These are phyloP conservation scores for Cryptococcus sp. DNA, from an alignment of 1,284 basidiomycete species.

Conservation along the genomic window DNA sequence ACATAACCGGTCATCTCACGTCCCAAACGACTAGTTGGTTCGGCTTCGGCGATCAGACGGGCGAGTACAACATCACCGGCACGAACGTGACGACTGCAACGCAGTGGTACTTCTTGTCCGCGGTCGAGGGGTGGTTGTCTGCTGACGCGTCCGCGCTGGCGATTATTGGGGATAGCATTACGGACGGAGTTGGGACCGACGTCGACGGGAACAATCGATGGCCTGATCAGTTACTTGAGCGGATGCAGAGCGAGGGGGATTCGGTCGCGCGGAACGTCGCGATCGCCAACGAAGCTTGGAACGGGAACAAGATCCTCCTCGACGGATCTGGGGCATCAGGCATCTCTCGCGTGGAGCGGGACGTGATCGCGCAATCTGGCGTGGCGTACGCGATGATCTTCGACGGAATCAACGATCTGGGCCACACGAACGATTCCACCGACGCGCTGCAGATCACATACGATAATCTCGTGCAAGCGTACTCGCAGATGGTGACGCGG, in stretches of 20 bases:
- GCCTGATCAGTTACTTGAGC: slow-evolving; percentile 58
- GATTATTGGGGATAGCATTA: slow-evolving; percentile 61
- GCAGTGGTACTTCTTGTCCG: slow-evolving; percentile 9
- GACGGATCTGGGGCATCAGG: slow-evolving; percentile 60
- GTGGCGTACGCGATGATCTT: slow-evolving; percentile 59
- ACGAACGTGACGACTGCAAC: neutral
- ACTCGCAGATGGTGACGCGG: slow-evolving; percentile 57
- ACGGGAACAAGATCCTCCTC: slow-evolving; percentile 59
- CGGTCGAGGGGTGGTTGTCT: slow-evolving; percentile 5
- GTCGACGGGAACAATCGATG: slow-evolving; percentile 57
- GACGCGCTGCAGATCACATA: slow-evolving; percentile 53
- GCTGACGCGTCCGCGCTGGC: slow-evolving; percentile 43
- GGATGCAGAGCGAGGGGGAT: slow-evolving; percentile 51
- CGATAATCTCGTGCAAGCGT: slow-evolving; percentile 56
- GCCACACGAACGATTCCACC: slow-evolving; percentile 50
- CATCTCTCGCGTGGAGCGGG: slow-evolving; percentile 58
- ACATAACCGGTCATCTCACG: slow-evolving; percentile 59
- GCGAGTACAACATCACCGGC: neutral
- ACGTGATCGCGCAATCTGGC: slow-evolving; percentile 58
- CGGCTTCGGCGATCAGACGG: slow-evolving; percentile 54
- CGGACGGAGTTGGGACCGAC: slow-evolving; percentile 55
- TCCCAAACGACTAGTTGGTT: slow-evolving; percentile 59
- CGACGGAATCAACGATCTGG: slow-evolving; percentile 62
- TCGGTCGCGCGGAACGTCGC: slow-evolving; percentile 46
- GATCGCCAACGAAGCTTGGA: slow-evolving; percentile 59